phyloP scores from a whole-genome alignment of 1,139 yeast genomes.

The Candida labiduridarum region DNA sequence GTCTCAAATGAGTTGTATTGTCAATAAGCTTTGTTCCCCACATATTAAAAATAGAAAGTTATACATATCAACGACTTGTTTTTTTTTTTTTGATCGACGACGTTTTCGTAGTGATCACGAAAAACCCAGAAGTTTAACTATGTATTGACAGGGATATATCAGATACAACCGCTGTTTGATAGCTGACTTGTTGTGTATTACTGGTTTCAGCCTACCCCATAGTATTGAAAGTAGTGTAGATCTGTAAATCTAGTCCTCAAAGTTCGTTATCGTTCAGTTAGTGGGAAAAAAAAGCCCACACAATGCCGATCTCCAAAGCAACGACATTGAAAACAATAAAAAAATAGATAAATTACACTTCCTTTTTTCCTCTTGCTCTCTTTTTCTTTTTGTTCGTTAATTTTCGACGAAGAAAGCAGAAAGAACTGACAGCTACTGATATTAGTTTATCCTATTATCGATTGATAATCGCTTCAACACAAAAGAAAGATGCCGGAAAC shows the following conservation, averaged over 20 bases:
- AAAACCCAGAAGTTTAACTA: neutral
- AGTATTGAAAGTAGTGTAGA: neutral
- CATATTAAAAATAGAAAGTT: neutral
- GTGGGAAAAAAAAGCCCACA: neutral
- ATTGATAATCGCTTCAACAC: neutral
- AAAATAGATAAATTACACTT: neutral
- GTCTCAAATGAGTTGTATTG: neutral
- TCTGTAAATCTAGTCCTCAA: neutral
- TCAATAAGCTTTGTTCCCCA: conserved; percentile 1
- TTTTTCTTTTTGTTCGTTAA: neutral
- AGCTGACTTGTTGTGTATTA: no score
- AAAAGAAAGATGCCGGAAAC: conserved; percentile 1
- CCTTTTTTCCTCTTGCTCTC: neutral
- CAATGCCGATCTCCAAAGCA: neutral
- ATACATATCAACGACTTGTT: neutral
- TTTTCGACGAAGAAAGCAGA: neutral
- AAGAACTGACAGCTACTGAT: neutral
- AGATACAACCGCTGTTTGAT: no score
- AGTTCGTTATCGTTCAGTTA: neutral
- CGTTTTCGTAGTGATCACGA: neutral
- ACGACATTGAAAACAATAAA: neutral
- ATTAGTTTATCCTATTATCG: neutral
- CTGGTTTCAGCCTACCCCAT: neutral
- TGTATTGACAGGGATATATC: neutral
- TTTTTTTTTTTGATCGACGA: neutral